Conservation (phyloP, 1,284 basidiomycete species). For the Marasmius oreades region DNA sequence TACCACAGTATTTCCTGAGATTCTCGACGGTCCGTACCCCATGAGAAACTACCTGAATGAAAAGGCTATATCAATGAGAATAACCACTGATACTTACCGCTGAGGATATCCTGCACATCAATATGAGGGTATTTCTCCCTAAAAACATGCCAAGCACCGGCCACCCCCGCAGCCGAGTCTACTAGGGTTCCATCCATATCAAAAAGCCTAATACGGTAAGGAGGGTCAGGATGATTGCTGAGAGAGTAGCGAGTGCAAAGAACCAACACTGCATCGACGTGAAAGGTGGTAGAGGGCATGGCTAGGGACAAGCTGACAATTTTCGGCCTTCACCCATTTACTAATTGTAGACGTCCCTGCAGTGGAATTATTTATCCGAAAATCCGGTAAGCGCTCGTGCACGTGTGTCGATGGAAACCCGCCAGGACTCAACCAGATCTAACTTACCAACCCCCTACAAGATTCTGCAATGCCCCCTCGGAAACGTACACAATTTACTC, state of each 20-base stretch:
- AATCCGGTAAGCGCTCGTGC: neutral
- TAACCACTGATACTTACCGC: slow-evolving; percentile 38
- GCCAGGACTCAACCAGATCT: too few species aligned
- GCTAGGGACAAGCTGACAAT: slow-evolving; percentile 5
- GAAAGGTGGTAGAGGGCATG: slow-evolving; percentile 47
- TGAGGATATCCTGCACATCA: slow-evolving; percentile 58
- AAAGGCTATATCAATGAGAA: slow-evolving; percentile 3
- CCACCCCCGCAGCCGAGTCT: slow-evolving; percentile 69
- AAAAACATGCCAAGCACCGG: slow-evolving; percentile 74
- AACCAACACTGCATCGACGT: slow-evolving; percentile 54
- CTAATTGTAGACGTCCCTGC: too few species aligned
- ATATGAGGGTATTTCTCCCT: slow-evolving; percentile 59
- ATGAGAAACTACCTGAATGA: slow-evolving; percentile 57
- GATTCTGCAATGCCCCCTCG: slow-evolving; percentile 60
- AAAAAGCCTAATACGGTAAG: slow-evolving; percentile 46
- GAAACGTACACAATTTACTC: slow-evolving; percentile 68
- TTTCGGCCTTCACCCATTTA: neutral
- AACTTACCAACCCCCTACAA: neutral
- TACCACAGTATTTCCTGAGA: slow-evolving; percentile 64
- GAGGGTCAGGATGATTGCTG: too few species aligned
- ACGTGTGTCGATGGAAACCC: too few species aligned
- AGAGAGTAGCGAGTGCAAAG: neutral
- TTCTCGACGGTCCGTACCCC: slow-evolving; percentile 82
- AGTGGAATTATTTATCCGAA: too few species aligned
- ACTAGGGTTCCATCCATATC: slow-evolving; percentile 81